Base-by-base conservation (phyloP, 345 rosid genomes). In the Bruguiera parviflora region DNA sequence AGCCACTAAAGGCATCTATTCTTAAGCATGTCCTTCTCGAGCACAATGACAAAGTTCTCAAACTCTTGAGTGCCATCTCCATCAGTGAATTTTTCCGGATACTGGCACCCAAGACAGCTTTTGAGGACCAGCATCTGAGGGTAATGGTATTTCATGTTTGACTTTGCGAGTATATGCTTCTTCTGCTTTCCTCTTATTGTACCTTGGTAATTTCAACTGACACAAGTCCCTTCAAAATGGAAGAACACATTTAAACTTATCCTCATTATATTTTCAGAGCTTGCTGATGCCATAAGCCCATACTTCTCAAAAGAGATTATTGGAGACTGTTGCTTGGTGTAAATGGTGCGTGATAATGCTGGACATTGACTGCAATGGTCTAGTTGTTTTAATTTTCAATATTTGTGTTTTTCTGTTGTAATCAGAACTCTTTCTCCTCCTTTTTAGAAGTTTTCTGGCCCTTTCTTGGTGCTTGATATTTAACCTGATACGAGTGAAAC, bases 81-180 rank as follows among this genome's bases (percentile, higher is more conserved):
- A 84, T 86, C 63, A 69, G 79, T 61, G 98, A 94, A 73, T 51
- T 82, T 37, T 94, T 91, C 57, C 84, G 96, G 63, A 80, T 94
- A 71, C 65, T 86, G 66, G 96, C 98, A 53, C 98, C 97, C n/a
- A 82, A 85, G 16, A 78, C 19, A 96, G 96, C 60, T 87, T 94
- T 59, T 92, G 82, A 56, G 96, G 87, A 62, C 71, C 77, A 77
- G 64, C 81, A 85, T 88, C 89, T 20, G 79, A 79, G 84, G 98
- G 35, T 89, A 80, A 65, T 25, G 27, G 16, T 35, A 51, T 39
- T 25, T 3, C 31, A 7, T 64, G 63, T 47, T 19, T 64, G 6
- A 37, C 57, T 9, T 22, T 16, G 53, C 32, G 46, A 61, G 46
- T 53, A 22, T 67, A 15, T 2, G 27, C 58, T 56, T 20, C 65